Conservation (phyloP, 2,329 filamentous ascomycete genomes). For the Aaosphaeria arxii region DNA sequence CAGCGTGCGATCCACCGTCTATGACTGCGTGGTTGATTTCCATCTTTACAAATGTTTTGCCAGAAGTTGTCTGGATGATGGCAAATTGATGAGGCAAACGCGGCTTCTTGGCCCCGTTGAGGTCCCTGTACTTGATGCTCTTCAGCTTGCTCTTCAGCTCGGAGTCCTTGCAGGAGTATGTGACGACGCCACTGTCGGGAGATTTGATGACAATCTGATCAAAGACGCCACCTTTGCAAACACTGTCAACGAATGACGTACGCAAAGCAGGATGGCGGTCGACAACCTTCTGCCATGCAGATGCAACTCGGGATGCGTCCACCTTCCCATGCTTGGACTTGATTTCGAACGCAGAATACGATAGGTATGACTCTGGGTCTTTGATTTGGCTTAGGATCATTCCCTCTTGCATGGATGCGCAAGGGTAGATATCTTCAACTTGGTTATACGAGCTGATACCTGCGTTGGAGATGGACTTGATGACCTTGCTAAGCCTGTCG, state of each 20-base stretch:
- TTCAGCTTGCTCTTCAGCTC: conserved; percentile 19
- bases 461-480: conserved; percentile 19
- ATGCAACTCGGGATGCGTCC: conserved; percentile 17
- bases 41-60: conserved; percentile 29
- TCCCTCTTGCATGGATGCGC: conserved; percentile 29
- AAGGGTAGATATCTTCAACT: conserved; percentile 33
- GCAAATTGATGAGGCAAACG: conserved; percentile 31
- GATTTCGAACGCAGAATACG: conserved; percentile 25
- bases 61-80: conserved; percentile 23
- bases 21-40: conserved; percentile 36
- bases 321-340: conserved; percentile 18
- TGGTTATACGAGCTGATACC: conserved; percentile 20
- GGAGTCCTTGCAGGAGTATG: conserved; percentile 18
- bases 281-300: conserved; percentile 31
- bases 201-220: conserved; percentile 32
- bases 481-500: conserved; percentile 23
- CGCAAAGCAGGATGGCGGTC: conserved; percentile 30
- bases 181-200: conserved; percentile 20
- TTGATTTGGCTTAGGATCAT: conserved; percentile 34
- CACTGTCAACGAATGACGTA: conserved; percentile 32
- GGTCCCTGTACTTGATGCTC: conserved; percentile 20
- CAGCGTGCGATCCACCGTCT: conserved; percentile 28
- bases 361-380: conserved; percentile 27
- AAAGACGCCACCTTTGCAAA: conserved; percentile 33
- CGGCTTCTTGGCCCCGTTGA: conserved; percentile 28